phyloP scores from a whole-genome alignment of 2,329 filamentous ascomycete species.

The Sarocladiaceae sp. region DNA sequence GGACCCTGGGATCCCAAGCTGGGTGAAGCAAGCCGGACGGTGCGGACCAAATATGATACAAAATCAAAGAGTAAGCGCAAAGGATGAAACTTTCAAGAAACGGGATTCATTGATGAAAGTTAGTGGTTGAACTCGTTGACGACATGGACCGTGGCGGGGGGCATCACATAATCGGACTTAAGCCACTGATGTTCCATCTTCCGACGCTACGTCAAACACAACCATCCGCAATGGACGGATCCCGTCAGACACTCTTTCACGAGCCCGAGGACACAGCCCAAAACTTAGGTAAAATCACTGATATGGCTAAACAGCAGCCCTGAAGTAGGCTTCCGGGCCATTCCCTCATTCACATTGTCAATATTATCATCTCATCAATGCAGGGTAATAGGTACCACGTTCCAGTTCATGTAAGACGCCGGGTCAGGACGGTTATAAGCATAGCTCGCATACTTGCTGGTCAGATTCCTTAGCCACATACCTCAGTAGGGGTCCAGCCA shows the following conservation, averaged over 20 bases:
- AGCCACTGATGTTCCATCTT: not conserved
- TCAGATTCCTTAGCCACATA: too few relatives aligned
- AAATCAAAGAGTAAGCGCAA: too few relatives aligned
- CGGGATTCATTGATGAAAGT: not conserved
- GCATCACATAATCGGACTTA: slow-evolving; percentile 6
- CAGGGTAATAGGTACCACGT: not conserved
- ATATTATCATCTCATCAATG: too few relatives aligned
- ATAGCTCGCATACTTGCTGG: too few relatives aligned
- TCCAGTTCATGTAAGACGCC: not conserved
- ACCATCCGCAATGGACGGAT: not conserved
- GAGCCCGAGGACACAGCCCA: too few relatives aligned
- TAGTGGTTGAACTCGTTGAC: not conserved
- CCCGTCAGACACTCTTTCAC: too few relatives aligned
- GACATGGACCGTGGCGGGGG: slow-evolving; percentile 7
- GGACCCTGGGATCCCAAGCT: too few relatives aligned
- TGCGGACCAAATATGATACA: too few relatives aligned
- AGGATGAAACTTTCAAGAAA: not conserved
- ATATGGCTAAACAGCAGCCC: too few relatives aligned
- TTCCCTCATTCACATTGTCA: not conserved
- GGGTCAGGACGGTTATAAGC: not conserved
- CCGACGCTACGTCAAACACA: not conserved
- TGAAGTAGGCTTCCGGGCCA: too few relatives aligned
- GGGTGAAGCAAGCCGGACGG: too few relatives aligned
- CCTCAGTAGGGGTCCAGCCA: not conserved
- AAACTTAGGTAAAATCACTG: too few relatives aligned